A percentile compares a stretch with the other conserved stretches of the same genome.
phyloP scores from a whole-genome alignment of 2,329 filamentous ascomycete species.

The Phialemonium atrogriseum region DNA sequence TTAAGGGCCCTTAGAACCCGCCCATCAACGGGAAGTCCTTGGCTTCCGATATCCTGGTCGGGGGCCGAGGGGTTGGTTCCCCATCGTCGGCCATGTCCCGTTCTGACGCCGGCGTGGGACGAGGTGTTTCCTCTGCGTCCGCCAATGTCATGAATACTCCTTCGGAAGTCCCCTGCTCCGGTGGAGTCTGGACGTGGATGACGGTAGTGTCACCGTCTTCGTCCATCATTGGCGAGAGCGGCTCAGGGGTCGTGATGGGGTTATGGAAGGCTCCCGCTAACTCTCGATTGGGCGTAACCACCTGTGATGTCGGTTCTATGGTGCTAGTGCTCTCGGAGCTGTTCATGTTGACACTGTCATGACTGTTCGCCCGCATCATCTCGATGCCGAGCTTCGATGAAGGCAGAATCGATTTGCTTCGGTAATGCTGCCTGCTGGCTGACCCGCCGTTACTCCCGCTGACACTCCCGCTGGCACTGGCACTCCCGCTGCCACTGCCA shows the following conservation, averaged over 20 bases:
- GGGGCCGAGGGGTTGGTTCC: slow-evolving; percentile 17
- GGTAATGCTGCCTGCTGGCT: slow-evolving; percentile 31
- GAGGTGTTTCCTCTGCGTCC: slow-evolving; percentile 17
- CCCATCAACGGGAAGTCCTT: too few species aligned
- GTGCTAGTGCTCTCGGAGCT: slow-evolving; percentile 37
- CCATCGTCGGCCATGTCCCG: slow-evolving; percentile 9
- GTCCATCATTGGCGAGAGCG: slow-evolving; percentile 4
- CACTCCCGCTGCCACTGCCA: slow-evolving; percentile 12
- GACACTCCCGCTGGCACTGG: slow-evolving; percentile 30
- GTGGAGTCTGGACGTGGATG: slow-evolving; percentile 18
- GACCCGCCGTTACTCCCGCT: slow-evolving; percentile 2
- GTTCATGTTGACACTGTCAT: slow-evolving; percentile 59
- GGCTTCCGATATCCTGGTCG: too few species aligned
- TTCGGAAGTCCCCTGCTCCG: slow-evolving; percentile 7
- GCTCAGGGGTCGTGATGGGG: slow-evolving; percentile 5
- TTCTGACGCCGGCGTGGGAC: slow-evolving; percentile 6
- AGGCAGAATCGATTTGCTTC: slow-evolving; percentile 51
- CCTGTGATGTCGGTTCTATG: slow-evolving; percentile 40
- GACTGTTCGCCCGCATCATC: slow-evolving; percentile 96
- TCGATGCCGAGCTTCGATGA: slow-evolving; percentile 89
- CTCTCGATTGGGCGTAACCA: slow-evolving; percentile 41
- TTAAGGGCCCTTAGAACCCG: too few species aligned
- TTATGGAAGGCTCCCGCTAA: slow-evolving; percentile 18
- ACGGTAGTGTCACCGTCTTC: slow-evolving; percentile 15
- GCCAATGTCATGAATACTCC: slow-evolving; percentile 4